Evolutionary conservation across 2,329 filamentous ascomycete genomes (phyloP).

Genomic region (Cercospora berteroae): DNA sequence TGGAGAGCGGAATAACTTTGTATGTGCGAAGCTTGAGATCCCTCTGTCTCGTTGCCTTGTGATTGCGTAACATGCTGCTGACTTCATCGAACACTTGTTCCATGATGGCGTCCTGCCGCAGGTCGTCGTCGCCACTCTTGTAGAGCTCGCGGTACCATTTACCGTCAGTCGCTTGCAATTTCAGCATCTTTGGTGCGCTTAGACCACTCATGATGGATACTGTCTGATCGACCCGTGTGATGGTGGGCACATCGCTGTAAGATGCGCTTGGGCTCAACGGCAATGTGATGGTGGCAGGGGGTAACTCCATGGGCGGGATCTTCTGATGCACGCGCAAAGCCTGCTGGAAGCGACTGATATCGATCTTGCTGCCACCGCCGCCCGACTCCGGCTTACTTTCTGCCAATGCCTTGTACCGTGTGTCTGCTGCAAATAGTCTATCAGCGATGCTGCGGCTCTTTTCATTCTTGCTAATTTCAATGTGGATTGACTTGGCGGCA

Average conservation of each 20-base stretch:
- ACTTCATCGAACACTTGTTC: constrained; percentile 98
- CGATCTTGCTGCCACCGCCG: constrained; percentile 44
- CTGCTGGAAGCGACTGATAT: constrained; percentile 61
- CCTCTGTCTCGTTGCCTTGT: constrained; percentile 82
- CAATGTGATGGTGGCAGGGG: constrained; percentile 86
- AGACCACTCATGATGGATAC: constrained; percentile 88
- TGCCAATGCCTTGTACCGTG: constrained; percentile 62
- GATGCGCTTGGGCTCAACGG: constrained; percentile 69
- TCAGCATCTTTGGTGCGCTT: constrained; percentile 91
- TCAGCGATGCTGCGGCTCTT: constrained; percentile 61
- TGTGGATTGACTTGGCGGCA: constrained; percentile 68
- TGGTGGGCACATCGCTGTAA: constrained; percentile 74
- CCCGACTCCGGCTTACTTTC: constrained; percentile 56
- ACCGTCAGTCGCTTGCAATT: constrained; percentile 75
- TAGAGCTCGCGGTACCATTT: constrained; percentile 82
- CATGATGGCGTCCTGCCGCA: constrained; percentile 98
- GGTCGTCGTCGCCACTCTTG: constrained; percentile 89
- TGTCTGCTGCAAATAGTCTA: constrained; percentile 71
- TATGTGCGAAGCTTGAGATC: constrained; percentile 91
- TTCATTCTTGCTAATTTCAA: constrained; percentile 56
- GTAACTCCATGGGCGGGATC: constrained; percentile 59
- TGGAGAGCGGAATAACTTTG: constrained; percentile 87
- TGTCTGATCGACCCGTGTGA: constrained; percentile 67
- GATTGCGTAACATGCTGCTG: constrained; percentile 80
- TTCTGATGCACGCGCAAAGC: constrained; percentile 63